Base-by-base conservation (phyloP, 2,329 filamentous ascomycete species). In the Ustulina deusta region DNA sequence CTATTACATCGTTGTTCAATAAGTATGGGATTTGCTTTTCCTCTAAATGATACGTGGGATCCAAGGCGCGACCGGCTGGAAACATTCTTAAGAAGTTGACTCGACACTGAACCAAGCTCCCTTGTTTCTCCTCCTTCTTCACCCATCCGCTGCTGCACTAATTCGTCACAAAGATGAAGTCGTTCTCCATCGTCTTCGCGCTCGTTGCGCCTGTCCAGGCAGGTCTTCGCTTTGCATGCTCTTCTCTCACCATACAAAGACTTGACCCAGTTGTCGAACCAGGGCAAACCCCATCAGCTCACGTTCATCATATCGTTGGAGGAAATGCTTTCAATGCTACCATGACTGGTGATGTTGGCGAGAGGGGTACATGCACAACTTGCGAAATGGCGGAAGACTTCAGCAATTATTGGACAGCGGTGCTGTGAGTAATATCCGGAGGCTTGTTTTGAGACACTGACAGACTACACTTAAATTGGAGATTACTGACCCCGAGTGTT, bases 341-440 rank as follows among this genome's bases (percentile, higher is more conserved):
- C 36, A 78, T 78, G 71, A 69, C 65, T 15, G 74, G 74, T 6
- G 73, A 78, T 65, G 72, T 77, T 29, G 74, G 74, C 11, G 73
- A 40, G n/a, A 69, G 74, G 54, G 76, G 52, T 22, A 76, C 75
- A n/a, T 77, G 76, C 66, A 78, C 76, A 25, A 76, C 74, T 25
- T 76, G 74, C 56, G 70, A 76, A 54, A 77, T 76, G 70, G 65
- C 74, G 2, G 69, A 71, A 66, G 76, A 77, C 63, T 77, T 77
- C 42, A 74, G 72, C 44, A 77, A 77, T 65, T 77, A 77, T 68
- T 77, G 76, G 76, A 77, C 76, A n/a, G 75, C 76, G 6, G 75
- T 77, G n/a, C 48, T 77, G 76, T 56, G 36, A 56, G 54, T 56
- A 25, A 25, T 55, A 10, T 11, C 6, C 11, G 11, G 10, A 7